These are phyloP conservation scores for Populus trichocarpa DNA, from an alignment of 441 rosid species.

Conservation along the genomic window DNA sequence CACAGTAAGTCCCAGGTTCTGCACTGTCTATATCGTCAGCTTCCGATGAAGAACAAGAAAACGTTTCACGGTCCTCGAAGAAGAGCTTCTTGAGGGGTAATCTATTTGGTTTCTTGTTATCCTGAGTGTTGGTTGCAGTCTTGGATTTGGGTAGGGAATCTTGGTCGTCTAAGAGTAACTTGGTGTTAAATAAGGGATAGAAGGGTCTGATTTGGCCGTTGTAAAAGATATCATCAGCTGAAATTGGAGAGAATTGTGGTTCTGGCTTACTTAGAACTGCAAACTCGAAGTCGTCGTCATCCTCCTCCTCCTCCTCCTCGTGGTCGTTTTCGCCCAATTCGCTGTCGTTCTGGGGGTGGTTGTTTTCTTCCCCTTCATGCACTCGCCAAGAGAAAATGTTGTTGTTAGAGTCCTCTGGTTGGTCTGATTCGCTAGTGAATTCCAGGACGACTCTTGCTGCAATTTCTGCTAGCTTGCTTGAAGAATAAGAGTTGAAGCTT, in stretches of 20 bases:
- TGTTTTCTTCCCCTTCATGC: neutral
- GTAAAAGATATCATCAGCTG: slow-evolving; percentile 80
- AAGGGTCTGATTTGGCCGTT: slow-evolving; percentile 76
- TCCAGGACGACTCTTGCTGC: slow-evolving; percentile 74
- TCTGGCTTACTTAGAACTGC: slow-evolving; percentile 37
- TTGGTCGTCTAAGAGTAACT: slow-evolving; percentile 14
- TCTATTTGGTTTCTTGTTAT: slow-evolving; percentile 18
- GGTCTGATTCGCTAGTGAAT: slow-evolving; percentile 31
- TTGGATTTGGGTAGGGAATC: neutral
- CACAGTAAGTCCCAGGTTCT: slow-evolving; percentile 60
- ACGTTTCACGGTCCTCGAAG: slow-evolving; percentile 46
- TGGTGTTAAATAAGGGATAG: slow-evolving; percentile 40
- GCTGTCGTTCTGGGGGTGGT: neutral
- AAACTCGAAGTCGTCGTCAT: slow-evolving; percentile 50
- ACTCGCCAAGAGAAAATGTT: neutral
- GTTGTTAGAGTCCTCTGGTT: neutral
- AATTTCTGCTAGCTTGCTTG: slow-evolving; percentile 56
- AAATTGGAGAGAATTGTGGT: slow-evolving; percentile 31
- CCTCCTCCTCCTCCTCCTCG: slow-evolving; percentile 2
- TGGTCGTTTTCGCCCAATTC: neutral
- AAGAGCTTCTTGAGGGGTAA: slow-evolving; percentile 46
- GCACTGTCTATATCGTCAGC: slow-evolving; percentile 53
- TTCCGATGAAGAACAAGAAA: slow-evolving; percentile 48
- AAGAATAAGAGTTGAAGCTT: slow-evolving; percentile 50
- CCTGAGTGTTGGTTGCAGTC: neutral